Conservation (phyloP, 192 early-diverging fungal genomes). For the Rhizophlyctis rosea region DNA sequence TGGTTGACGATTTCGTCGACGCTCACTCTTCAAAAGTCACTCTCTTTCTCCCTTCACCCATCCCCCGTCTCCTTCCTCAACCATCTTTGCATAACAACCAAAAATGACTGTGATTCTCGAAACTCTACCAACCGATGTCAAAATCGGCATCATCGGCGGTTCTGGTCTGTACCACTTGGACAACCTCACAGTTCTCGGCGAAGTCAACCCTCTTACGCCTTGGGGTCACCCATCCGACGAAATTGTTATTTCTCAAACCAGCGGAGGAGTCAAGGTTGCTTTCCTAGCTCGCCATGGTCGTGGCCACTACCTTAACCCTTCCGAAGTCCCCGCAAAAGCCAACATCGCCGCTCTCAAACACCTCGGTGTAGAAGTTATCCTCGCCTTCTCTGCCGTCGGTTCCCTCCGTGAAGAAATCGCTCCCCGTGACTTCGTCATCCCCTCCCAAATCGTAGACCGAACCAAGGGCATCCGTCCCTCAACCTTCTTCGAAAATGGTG, state of each 20-base stretch:
- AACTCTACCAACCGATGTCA: too few species aligned
- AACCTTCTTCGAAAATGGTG: conserved; percentile 93
- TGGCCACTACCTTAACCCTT: conserved; percentile 80
- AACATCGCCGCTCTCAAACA: conserved; percentile 98
- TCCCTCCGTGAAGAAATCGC: conserved; percentile 90
- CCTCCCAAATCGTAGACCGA: conserved; percentile 93
- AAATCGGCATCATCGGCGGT: conserved; percentile 93
- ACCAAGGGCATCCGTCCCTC: conserved; percentile 93
- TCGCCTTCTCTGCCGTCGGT: conserved; percentile 97
- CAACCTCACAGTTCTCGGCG: conserved; percentile 71
- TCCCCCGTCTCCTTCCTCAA: too few species aligned
- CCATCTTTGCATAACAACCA: too few species aligned
- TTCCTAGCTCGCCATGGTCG: conserved; percentile 96
- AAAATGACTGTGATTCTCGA: too few species aligned
- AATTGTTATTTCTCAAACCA: conserved; percentile 75
- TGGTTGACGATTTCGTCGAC: too few species aligned
- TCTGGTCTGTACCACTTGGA: conserved; percentile 82
- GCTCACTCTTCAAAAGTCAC: too few species aligned
- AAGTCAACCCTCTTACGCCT: conserved; percentile 80
- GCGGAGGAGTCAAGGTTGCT: conserved; percentile 78
- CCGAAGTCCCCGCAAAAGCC: conserved; percentile 89
- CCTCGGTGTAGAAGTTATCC: conserved; percentile 85
- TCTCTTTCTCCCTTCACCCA: too few species aligned
- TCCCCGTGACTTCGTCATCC: conserved; percentile 92
- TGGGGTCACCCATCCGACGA: conserved; percentile 81